Evolutionary conservation across 495 filamentous ascomycete species (phyloP).

Genomic region (Podospora australis): DNA sequence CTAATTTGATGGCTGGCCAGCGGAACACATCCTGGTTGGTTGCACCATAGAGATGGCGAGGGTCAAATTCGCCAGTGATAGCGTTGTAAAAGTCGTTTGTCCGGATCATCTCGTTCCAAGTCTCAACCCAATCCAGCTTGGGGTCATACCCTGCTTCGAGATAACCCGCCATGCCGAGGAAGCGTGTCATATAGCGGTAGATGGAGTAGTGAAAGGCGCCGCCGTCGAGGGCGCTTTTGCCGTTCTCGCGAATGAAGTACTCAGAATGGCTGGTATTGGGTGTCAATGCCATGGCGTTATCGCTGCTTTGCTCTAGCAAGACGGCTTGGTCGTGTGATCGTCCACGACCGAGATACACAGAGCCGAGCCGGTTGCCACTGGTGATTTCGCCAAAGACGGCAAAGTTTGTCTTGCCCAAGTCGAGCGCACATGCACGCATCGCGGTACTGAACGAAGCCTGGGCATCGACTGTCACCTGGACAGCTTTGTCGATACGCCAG

Average conservation of each 20-base stretch:
- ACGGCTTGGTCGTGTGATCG: constrained; percentile 47
- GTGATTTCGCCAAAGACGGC: constrained; percentile 61
- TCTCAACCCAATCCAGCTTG: constrained; percentile 54
- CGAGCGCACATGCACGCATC: constrained; percentile 51
- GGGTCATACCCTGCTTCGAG: constrained; percentile 55
- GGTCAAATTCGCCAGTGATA: constrained; percentile 61
- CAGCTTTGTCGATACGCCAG: constrained; percentile 64
- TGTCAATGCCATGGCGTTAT: constrained; percentile 16
- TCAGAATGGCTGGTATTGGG: constrained; percentile 33
- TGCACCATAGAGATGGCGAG: constrained; percentile 62
- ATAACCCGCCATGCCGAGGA: constrained; percentile 59
- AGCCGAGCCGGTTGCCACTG: constrained; percentile 55
- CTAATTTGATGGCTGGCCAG: constrained; percentile 61
- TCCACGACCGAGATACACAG: constrained; percentile 62
- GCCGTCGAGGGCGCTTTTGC: constrained; percentile 55
- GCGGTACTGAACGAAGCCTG: constrained; percentile 49
- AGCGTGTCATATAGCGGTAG: constrained; percentile 62
- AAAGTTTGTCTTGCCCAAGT: constrained; percentile 56
- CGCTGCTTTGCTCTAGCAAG: constrained; percentile 32
- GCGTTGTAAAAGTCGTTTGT: constrained; percentile 63
- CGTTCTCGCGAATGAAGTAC: constrained; percentile 52
- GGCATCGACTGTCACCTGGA: constrained; percentile 59
- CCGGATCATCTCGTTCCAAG: constrained; percentile 55
- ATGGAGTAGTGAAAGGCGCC: constrained; percentile 67
- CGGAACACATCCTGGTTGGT: constrained; percentile 73